Evolutionary conservation across 2,329 filamentous ascomycete species (phyloP).

Genomic region (Fusarium cicatricum): DNA sequence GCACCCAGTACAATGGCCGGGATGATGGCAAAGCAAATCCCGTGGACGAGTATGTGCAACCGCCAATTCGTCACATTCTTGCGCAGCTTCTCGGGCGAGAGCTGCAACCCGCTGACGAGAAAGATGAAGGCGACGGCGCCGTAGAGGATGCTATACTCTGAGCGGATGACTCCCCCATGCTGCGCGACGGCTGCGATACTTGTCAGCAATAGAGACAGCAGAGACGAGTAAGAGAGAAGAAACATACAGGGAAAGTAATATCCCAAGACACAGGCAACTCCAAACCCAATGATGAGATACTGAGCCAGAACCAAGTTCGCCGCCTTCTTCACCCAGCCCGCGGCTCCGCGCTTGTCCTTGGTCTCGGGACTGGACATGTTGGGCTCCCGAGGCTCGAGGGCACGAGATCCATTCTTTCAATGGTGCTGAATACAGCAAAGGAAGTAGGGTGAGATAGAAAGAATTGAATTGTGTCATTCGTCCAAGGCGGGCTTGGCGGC

Average conservation of each 20-base stretch:
- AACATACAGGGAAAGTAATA: slow-evolving; percentile 54
- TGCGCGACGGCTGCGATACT: slow-evolving; percentile 54
- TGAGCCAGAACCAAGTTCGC: slow-evolving; percentile 59
- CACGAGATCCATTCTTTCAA: slow-evolving; percentile 5
- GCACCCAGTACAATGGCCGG: slow-evolving; percentile 67
- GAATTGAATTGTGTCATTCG: slow-evolving; percentile 17
- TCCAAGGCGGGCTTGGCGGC: slow-evolving; percentile 14
- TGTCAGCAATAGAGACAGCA: slow-evolving; percentile 9
- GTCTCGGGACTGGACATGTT: slow-evolving; percentile 29
- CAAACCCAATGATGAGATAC: slow-evolving; percentile 72
- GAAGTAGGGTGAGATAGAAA: too few relatives aligned
- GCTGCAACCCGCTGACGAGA: slow-evolving; percentile 74
- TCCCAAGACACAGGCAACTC: slow-evolving; percentile 57
- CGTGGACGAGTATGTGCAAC: slow-evolving; percentile 72
- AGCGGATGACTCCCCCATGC: slow-evolving; percentile 59
- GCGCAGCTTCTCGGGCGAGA: slow-evolving; percentile 68
- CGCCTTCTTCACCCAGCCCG: slow-evolving; percentile 29
- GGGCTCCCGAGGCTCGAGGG: neutral
- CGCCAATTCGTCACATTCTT: slow-evolving; percentile 72
- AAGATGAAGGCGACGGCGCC: slow-evolving; percentile 75
- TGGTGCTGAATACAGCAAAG: too few relatives aligned
- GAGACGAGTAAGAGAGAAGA: neutral
- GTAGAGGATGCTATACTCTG: slow-evolving; percentile 70
- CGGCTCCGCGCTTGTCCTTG: slow-evolving; percentile 9
- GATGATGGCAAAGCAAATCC: slow-evolving; percentile 71